Base-by-base conservation (phyloP, 2,329 filamentous ascomycete genomes). In the Penicillium frequentans region DNA sequence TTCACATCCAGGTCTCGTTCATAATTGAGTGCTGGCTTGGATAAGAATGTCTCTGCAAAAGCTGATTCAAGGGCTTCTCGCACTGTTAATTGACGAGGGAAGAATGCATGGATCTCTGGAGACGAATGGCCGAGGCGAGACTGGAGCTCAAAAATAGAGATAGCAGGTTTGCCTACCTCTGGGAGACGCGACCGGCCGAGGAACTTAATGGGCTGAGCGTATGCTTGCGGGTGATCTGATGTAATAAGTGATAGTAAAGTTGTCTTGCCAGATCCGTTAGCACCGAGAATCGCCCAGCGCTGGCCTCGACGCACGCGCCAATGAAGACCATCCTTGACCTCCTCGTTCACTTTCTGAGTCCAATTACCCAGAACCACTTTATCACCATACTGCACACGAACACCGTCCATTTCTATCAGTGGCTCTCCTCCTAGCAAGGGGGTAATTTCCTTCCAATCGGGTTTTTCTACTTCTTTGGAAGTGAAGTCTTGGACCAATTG, bases 191-290 rank as follows among this genome's bases (percentile, higher is more conserved):
- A 89, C 23, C 86, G 86, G 1, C 92, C 91, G 70, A 99, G 98
- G 14, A 97, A 81, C 64, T 85, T 88, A 59, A 99, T 88, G 0
- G 93, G 93, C 24, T 93, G 84, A 0, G 90, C 91, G 73, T 98
- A 99, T 0, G 93, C 87, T 73, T 98, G 93, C 0, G 95, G 95
- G 67, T 99, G 95, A 69, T 99, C 95, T 1, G 93, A 98, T 58
- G 91, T 96, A 57, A 99, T 90, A 6, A 99, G 82, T 5, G 92
- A 95, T 27, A 98, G 84, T 39, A 99, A 83, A 0, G 95, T 99
- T 0, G 95, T 99, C 79, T 99, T 99, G 19, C 95, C 95, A 0
- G 91, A 96, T 13, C 84, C 95, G 66, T 99, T 98, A 31, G 93
- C 89, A 0, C 95, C 95, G 69, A 99, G 95, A 19, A 98, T 84